Conservation (phyloP, 768 basidiomycete genomes). For the Kwoniella bestiolae region DNA sequence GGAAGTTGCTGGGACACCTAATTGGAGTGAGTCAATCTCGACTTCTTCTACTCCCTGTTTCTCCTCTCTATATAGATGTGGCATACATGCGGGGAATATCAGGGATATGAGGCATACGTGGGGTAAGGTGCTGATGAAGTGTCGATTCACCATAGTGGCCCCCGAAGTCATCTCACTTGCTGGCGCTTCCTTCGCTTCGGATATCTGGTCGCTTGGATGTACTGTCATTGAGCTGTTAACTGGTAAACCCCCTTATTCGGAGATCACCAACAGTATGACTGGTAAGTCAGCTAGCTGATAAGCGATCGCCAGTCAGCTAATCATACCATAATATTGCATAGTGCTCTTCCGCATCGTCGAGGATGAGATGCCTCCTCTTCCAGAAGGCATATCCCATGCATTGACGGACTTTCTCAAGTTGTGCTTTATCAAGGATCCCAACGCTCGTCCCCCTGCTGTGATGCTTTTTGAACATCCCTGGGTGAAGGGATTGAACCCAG, state of each 20-base stretch:
- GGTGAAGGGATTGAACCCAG: constrained; percentile 78
- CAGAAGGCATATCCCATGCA: constrained; percentile 74
- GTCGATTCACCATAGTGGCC: constrained; percentile 80
- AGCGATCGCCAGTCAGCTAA: constrained; percentile 60
- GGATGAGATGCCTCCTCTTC: constrained; percentile 84
- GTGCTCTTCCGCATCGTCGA: constrained; percentile 99
- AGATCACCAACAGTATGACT: constrained; percentile 86
- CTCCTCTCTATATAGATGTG: not conserved
- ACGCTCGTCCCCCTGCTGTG: constrained; percentile 79
- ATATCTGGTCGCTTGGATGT: constrained; percentile 73
- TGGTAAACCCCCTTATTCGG: constrained; percentile 87
- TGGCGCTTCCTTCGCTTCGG: constrained; percentile 69
- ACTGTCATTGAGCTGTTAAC: constrained; percentile 93
- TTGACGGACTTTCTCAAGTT: constrained; percentile 77
- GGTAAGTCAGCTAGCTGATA: constrained; percentile 62
- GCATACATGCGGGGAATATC: no score
- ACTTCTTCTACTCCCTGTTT: no score
- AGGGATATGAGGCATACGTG: no score
- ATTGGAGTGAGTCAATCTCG: constrained; percentile 70
- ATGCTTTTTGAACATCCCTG: constrained; percentile 86
- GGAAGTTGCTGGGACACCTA: constrained; percentile 76
- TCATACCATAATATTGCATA: constrained; percentile 57
- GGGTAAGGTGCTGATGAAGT: no score
- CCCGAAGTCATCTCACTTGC: constrained; percentile 96
- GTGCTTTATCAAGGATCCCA: constrained; percentile 90